Evolutionary conservation across 768 basidiomycete genomes (phyloP), one percentile per base, ranked within the genome.

Genomic region (Leccinum uliginosum): DNA sequence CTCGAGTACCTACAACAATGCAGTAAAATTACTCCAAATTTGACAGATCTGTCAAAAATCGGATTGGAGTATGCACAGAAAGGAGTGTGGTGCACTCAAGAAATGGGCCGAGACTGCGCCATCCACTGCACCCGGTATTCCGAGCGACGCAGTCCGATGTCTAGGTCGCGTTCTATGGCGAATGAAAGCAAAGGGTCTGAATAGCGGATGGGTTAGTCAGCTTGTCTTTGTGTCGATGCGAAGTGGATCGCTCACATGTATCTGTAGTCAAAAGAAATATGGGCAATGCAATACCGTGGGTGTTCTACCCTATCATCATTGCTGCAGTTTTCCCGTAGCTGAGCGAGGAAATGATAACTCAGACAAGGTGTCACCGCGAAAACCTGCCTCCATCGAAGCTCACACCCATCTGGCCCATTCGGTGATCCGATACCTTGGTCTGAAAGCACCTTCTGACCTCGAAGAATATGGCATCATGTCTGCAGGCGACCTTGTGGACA

Each of bases 121-220:
- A 2, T 80, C 80, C 3, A 56, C 70, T 12, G 76, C 78, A 10
- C 59, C 78, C 4, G 58, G 78, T 4, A 64, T 87, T 17, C 91
- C 93, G 0, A 84, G 79, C 30, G 93, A 96, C 56, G 89, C 88
- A 1, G 78, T 96, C 10, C 74, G 95, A 51, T 88, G 86, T 60
- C 73, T 98, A 14, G 92, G 83, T 0, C 81, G 93, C 43, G 77
- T 95, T 17, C 63, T 93, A 27, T 91, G 87, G 87, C 74, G 65
- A 26, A 80, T 77, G 53, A 79, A 81, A 67, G 83, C 81, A 58
- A 73, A 80, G 35, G 84, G 87, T 3, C 66, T 69, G 11, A 71
- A 74, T 15, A 83, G 80, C 62, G 61, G 62, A 47, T 87, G 85
- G 86, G 89, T 89, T 62, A 9, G 81, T 72, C 27, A 40, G 32